phyloP scores from a whole-genome alignment of 306 rosid genomes.

The Prunus davidiana region DNA sequence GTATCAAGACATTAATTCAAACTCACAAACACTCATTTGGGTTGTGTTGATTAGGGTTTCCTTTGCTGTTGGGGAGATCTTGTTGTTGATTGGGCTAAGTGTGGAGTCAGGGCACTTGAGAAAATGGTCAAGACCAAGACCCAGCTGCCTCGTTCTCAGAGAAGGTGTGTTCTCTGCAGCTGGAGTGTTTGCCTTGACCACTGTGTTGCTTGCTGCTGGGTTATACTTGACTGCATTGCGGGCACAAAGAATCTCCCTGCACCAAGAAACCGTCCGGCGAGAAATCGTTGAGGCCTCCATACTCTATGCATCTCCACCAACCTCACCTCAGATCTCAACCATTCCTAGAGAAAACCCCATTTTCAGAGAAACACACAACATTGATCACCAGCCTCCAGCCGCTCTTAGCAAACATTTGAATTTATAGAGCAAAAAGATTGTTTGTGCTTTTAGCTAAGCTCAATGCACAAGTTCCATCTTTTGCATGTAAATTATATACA shows the following conservation, averaged over 20 bases:
- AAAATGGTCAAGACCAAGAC: conserved; percentile 65
- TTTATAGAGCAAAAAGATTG: conserved; percentile 15
- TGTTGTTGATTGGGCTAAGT: conserved; percentile 64
- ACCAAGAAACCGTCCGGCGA: conserved; percentile 43
- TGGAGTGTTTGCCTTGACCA: conserved; percentile 63
- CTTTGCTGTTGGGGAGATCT: conserved; percentile 81
- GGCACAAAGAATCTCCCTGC: conserved; percentile 51
- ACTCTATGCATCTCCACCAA: conserved; percentile 50
- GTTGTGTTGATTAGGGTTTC: conserved; percentile 51
- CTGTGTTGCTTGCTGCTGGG: conserved; percentile 75
- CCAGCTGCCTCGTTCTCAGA: conserved; percentile 45
- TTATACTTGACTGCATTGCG: conserved; percentile 65
- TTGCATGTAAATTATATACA: conserved; percentile 9
- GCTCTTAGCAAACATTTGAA: conserved; percentile 41
- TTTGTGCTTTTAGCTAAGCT: too few relatives aligned
- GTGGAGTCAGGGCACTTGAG: conserved; percentile 83
- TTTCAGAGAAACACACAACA: conserved; percentile 28
- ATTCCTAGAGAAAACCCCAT: conserved; percentile 68
- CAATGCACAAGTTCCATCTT: not conserved
- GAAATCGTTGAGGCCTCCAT: conserved; percentile 55
- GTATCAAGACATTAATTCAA: not conserved
- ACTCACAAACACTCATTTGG: not conserved
- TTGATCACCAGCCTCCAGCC: conserved; percentile 32
- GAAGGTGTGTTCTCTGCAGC: conserved; percentile 77
- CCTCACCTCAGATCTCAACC: conserved; percentile 52